Percentiles rank a stretch among this genome's conserved stretches.
Conservation (phyloP, 345 rosid species). For the Streptanthus diversifolius region DNA sequence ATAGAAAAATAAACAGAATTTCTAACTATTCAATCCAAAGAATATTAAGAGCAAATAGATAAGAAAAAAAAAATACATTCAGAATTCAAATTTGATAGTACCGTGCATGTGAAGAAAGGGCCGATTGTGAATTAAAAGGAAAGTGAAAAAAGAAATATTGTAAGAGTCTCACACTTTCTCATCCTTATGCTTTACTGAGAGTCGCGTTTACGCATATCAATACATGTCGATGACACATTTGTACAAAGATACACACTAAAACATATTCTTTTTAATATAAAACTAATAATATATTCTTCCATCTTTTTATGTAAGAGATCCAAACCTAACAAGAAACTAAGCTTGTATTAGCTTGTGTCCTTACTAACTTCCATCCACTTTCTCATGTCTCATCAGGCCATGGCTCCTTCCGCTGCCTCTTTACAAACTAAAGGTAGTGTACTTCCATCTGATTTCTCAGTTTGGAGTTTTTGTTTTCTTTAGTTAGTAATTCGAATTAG, state of each 20-base stretch:
- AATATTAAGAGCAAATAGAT: background rate
- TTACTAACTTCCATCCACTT: background rate
- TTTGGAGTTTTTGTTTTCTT: background rate
- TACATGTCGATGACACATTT: conserved; percentile 19
- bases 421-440: background rate
- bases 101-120: conserved; percentile 8
- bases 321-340: background rate
- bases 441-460: background rate
- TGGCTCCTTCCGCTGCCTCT: background rate
- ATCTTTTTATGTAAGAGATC: background rate
- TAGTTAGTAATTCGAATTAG: background rate
- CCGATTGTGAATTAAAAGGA: background rate
- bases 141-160: background rate
- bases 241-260: conserved; percentile 14
- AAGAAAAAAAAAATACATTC: too few species aligned
- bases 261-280: background rate
- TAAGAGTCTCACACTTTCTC: background rate
- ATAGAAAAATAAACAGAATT: background rate
- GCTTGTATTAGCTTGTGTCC: background rate
- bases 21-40: background rate
- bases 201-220: conserved; percentile 21
- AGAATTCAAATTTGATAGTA: background rate
- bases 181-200: background rate
- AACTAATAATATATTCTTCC: background rate
- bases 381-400: conserved; percentile 10